Percentiles rank a stretch among this genome's conserved stretches.
Conservation (phyloP, 805 yeast species). For the Nakazawaea populi region DNA sequence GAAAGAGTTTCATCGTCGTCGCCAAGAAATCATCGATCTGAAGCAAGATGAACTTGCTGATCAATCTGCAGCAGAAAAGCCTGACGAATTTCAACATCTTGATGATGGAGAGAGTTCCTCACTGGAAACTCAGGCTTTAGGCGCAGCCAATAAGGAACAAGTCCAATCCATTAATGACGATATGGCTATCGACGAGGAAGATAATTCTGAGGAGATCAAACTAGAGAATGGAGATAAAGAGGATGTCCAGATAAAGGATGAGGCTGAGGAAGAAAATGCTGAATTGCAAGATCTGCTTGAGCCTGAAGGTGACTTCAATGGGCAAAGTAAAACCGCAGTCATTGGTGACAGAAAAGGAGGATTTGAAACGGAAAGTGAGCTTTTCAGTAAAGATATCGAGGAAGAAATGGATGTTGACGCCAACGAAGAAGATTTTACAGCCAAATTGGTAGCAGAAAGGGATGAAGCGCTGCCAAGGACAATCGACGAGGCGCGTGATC, state of each 20-base stretch:
- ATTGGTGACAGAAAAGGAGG: slow-evolving; percentile 41
- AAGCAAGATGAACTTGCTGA: slow-evolving; percentile 42
- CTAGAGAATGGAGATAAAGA: slow-evolving; percentile 25
- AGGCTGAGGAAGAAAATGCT: slow-evolving; percentile 20
- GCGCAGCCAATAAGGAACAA: slow-evolving; percentile 81
- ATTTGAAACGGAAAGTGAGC: slow-evolving; percentile 26
- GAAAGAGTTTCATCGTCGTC: slow-evolving; percentile 87
- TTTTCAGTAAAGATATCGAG: slow-evolving; percentile 18
- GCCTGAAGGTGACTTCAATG: slow-evolving; percentile 40
- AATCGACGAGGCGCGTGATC: slow-evolving; percentile 60
- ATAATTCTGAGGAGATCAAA: slow-evolving; percentile 27
- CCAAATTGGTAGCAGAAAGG: slow-evolving; percentile 17
- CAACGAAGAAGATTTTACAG: slow-evolving; percentile 14
- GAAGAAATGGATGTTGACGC: slow-evolving; percentile 27
- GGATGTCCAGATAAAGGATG: slow-evolving; percentile 21
- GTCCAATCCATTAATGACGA: slow-evolving; percentile 72
- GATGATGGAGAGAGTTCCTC: slow-evolving; percentile 78
- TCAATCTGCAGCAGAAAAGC: slow-evolving; percentile 55
- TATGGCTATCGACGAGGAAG: slow-evolving; percentile 74
- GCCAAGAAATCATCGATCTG: slow-evolving; percentile 79
- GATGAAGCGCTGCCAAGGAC: slow-evolving; percentile 38
- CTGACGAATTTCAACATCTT: slow-evolving; percentile 82
- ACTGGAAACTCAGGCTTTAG: slow-evolving; percentile 85
- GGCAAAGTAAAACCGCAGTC: slow-evolving; percentile 44
- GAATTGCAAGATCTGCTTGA: slow-evolving; percentile 17